phyloP scores from a whole-genome alignment of 108 stramenopile species.

The Cyclostephanos invisitatus region DNA sequence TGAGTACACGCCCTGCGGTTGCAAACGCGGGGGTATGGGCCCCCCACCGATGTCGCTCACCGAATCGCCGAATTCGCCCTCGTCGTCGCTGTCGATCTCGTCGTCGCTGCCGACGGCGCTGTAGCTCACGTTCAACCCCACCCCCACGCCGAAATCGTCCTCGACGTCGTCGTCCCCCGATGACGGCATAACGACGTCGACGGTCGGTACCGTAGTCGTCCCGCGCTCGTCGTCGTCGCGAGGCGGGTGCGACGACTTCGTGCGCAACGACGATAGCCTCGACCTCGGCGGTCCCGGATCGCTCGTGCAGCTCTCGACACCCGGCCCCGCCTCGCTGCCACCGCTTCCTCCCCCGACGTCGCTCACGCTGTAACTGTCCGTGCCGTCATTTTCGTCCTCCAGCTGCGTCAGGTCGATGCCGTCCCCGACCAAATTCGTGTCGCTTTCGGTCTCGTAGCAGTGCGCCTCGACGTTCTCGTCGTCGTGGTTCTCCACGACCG shows the following conservation, averaged over 20 bases:
- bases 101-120: not conserved
- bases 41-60: not conserved
- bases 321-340: too few relatives aligned
- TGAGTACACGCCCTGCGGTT: not conserved
- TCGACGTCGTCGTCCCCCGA: not conserved
- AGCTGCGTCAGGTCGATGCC: not conserved
- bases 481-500: slow-evolving; percentile 14
- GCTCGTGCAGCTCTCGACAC: not conserved
- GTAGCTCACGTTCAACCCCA: slow-evolving; percentile 1
- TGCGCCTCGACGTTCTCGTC: slow-evolving; percentile 12
- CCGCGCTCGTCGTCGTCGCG: not conserved
- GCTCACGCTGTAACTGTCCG: not conserved
- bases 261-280: not conserved
- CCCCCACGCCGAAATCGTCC: not conserved
- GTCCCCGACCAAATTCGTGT: not conserved
- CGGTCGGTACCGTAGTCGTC: too few relatives aligned
- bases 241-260: not conserved
- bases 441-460: not conserved
- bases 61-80: not conserved
- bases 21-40: not conserved
- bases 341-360: not conserved
- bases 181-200: too few relatives aligned
- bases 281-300: slow-evolving; percentile 1
- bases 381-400: not conserved
- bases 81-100: not conserved